Evolutionary conservation across 371 early-diverging fungal genomes (phyloP), one percentile per base, ranked within the genome.

Genomic region (Coemansia sp.): DNA sequence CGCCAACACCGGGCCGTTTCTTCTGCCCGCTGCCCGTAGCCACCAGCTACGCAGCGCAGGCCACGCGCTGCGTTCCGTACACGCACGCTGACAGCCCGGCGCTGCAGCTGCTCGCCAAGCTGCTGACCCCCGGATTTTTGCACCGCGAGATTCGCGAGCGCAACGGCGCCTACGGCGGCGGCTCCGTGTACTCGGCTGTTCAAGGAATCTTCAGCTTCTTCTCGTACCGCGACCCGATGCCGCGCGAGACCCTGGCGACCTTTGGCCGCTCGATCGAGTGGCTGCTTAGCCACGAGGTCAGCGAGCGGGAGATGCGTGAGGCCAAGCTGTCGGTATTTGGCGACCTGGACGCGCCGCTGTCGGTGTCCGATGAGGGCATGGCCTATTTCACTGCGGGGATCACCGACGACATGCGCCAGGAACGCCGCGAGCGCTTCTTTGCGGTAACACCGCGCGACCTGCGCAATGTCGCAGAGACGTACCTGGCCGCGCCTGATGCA

Each of bases 101-200:
- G 59, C 83, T 93, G 36, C 90, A 89, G 75, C 80, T 93, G 5
- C 76, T 95, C 5, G 87, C 91, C 0, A 89, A 90, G 4, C 78
- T 96, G 13, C 82, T 95, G 83, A 90, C 94, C 6, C 84, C 84
- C 65, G 84, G 91, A 59, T 94, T 84, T 79, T 79, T 96, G 31
- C 98, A 97, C 77, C 88, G 90, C 31, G 95, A 96, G 78, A 90
- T 97, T 47, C 89, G 98, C 66, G 98, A 97, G 75, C 93, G 91
- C 85, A 92, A 93, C 65, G 98, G 98, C 36, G 98, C 98, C 6
- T 98, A 98, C 78, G 96, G 96, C 14, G 96, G 93, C 20, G 94
- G 94, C 38, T 89, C 93, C 2, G 66, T 80, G 1, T 94, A 87
- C 79, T 82, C 84, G 16, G 78, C 90, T 2, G 67, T 87, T 4